Base-by-base conservation (phyloP, 768 basidiomycete genomes). In the Phylloporus sp. region DNA sequence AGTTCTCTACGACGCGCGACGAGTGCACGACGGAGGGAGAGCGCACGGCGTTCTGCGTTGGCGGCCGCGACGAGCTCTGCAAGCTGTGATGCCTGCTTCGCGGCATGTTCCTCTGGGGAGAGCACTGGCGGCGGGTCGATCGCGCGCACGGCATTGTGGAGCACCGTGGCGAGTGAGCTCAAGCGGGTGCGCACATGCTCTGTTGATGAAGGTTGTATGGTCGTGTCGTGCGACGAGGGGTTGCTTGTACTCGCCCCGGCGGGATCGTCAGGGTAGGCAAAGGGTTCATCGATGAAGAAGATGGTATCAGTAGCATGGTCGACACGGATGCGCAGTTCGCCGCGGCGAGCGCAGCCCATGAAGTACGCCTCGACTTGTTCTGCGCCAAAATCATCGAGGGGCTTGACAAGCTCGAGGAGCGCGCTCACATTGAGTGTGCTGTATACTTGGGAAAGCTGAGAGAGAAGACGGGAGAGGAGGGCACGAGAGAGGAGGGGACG, bases 361-460 rank as follows among this genome's bases (percentile, higher is more conserved):
- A 98, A 73, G 70, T 95, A 97, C 5, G 88, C 87, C 71, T 98
- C 93, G 57, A 86, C 76, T 65, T 87, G 84, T 54, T 86, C 84
- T n/a, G 82, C 80, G 5, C 75, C 76, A 31, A 80, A 63, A 6
- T 74, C 78, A 12, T 80, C 80, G 18, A 91, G 74, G 36, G 95
- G 94, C 1, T 80, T 78, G 43, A 90, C 87, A 49, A 99, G 84
- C 18, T 82, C 75, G 40, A 91, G 77, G 39, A 97, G 76, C 59
- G 86, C 85, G 53, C 76, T 74, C 52, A 97, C 81, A 57, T 83
- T 85, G 74, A 97, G 84, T 12, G 87, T 84, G 26, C 85, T 87
- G 72, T 97, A 99, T 13, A 97, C 87, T 68, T 97, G 88, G 1
- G 91, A 86, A 32, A 99, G 85, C 66, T 95, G 91, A 24, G 85